Evolutionary conservation across 2,329 filamentous ascomycete genomes (phyloP).

Genomic region (Aspergillus niger): DNA sequence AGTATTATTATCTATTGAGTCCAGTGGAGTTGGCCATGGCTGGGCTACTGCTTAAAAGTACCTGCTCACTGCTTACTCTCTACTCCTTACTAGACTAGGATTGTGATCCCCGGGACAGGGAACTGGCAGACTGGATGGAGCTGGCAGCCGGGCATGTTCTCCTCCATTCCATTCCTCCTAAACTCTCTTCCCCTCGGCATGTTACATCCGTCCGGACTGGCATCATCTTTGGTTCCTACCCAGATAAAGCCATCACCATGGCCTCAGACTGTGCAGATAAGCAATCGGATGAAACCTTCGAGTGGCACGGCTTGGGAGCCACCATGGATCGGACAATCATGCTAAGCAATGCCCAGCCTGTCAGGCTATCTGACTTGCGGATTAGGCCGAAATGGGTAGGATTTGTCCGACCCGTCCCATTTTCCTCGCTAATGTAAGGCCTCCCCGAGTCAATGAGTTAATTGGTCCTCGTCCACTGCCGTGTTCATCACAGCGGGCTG

Average conservation of each 20-base stretch:
- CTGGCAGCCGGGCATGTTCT: background rate
- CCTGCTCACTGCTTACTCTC: too few relatives aligned
- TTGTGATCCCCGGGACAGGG: background rate
- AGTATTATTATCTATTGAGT: background rate
- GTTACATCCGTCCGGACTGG: background rate
- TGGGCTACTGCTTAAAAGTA: too few relatives aligned
- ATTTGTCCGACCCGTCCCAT: background rate
- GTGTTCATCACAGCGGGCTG: background rate
- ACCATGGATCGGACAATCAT: background rate
- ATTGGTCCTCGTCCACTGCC: background rate
- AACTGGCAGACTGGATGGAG: background rate
- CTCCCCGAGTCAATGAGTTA: background rate
- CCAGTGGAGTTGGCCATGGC: too few relatives aligned
- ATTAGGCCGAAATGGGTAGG: conserved; percentile 19
- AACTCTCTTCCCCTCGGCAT: background rate
- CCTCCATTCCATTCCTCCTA: background rate
- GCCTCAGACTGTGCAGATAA: background rate
- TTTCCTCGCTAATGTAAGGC: background rate
- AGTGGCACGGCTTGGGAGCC: background rate
- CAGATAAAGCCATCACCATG: background rate
- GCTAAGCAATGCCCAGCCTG: conserved; percentile 43
- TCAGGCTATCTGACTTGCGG: conserved; percentile 49
- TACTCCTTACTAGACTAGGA: too few relatives aligned
- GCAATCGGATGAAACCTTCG: background rate
- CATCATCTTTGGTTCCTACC: background rate